Evolutionary conservation across 2,329 filamentous ascomycete genomes (phyloP).

Genomic region (Sporothrix pallida): DNA sequence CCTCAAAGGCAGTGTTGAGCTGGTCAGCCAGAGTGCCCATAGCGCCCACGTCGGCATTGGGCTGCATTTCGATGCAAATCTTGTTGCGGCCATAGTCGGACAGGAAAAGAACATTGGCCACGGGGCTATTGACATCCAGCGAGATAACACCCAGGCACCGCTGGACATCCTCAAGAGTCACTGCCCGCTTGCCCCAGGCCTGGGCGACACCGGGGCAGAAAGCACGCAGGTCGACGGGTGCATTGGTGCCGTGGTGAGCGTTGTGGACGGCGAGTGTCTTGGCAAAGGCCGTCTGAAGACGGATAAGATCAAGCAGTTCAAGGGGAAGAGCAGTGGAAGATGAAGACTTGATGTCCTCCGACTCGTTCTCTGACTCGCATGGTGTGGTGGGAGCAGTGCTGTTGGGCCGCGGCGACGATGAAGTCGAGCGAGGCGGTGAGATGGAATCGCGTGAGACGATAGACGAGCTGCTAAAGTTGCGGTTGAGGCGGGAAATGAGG

Average conservation of each 20-base stretch:
- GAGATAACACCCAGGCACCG: slow-evolving; percentile 65
- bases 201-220: slow-evolving; percentile 67
- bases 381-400: slow-evolving; percentile 50
- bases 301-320: slow-evolving; percentile 64
- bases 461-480: slow-evolving; percentile 41
- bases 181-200: slow-evolving; percentile 74
- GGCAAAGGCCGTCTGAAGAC: slow-evolving; percentile 70
- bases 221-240: slow-evolving; percentile 67
- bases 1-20: slow-evolving; percentile 61
- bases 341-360: slow-evolving; percentile 33
- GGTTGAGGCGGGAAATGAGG: slow-evolving; percentile 51
- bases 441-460: slow-evolving; percentile 41
- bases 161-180: slow-evolving; percentile 69
- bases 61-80: slow-evolving; percentile 62
- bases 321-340: slow-evolving; percentile 49
- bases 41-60: slow-evolving; percentile 46
- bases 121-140: neutral
- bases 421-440: slow-evolving; percentile 39
- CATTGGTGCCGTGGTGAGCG: slow-evolving; percentile 68
- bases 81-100: slow-evolving; percentile 53
- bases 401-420: slow-evolving; percentile 37
- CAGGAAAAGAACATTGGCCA: slow-evolving; percentile 46
- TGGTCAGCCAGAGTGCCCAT: slow-evolving; percentile 52
- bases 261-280: slow-evolving; percentile 71
- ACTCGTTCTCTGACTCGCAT: slow-evolving; percentile 47